phyloP scores from a whole-genome alignment of 805 yeast genomes.

The Nakazawaea ambrosiae region DNA sequence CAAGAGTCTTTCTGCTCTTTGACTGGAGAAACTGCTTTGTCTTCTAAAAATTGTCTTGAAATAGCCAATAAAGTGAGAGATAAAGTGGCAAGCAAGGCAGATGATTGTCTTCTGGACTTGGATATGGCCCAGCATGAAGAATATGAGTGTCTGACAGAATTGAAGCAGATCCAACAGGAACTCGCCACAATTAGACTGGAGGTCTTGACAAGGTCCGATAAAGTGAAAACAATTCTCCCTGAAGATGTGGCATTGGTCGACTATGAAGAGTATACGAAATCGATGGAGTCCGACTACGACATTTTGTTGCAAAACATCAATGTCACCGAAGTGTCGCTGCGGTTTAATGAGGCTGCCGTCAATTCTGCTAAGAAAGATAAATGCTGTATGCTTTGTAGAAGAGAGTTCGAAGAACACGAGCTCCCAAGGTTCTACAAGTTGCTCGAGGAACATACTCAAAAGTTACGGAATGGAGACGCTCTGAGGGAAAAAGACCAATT shows the following conservation, averaged over 20 bases:
- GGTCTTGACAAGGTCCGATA: background rate
- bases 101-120: background rate
- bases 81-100: background rate
- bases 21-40: background rate
- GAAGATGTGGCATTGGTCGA: conserved; percentile 36
- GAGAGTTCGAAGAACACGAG: conserved; percentile 45
- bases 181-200: background rate
- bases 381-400: conserved; percentile 66
- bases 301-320: conserved; percentile 59
- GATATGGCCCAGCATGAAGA: background rate
- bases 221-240: conserved; percentile 18
- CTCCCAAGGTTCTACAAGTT: conserved; percentile 15
- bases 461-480: conserved; percentile 14
- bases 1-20: conserved; percentile 7
- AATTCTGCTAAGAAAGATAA: conserved; percentile 49
- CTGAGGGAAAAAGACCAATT: conserved; percentile 18
- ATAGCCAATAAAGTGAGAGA: background rate
- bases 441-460: conserved; percentile 18
- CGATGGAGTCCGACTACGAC: conserved; percentile 55
- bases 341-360: conserved; percentile 65
- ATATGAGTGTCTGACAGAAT: background rate
- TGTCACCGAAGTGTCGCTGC: conserved; percentile 59
- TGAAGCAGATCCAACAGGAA: background rate
- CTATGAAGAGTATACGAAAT: conserved; percentile 42
- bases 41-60: background rate